Evolutionary conservation across 257 asterid species (phyloP).

Genomic region (Nicotiana otophora): DNA sequence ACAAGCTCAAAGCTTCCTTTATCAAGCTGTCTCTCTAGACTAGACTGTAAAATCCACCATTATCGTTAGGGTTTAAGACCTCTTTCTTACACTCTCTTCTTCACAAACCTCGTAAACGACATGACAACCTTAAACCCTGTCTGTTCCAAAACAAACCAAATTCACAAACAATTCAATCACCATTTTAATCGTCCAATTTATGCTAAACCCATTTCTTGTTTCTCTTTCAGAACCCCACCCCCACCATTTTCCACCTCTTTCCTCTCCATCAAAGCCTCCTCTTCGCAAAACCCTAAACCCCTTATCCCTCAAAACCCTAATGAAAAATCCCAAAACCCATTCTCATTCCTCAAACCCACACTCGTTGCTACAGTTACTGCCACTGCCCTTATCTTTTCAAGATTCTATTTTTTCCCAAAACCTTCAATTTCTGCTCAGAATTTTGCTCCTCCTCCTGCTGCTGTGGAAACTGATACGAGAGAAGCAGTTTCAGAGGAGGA

Average conservation of each 20-base stretch:
- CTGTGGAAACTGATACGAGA: slow-evolving; percentile 27
- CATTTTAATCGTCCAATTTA: slow-evolving; percentile 12
- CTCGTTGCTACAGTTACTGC: slow-evolving; percentile 28
- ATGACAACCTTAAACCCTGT: slow-evolving; percentile 27
- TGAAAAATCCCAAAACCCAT: not conserved
- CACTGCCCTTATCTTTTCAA: slow-evolving; percentile 21
- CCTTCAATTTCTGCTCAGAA: slow-evolving; percentile 19
- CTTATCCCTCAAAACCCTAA: not conserved
- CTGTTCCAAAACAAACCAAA: slow-evolving; percentile 11
- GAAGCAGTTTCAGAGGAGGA: slow-evolving; percentile 36
- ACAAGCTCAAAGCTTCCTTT: not conserved
- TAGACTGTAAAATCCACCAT: not conserved
- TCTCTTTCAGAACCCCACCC: slow-evolving; percentile 19
- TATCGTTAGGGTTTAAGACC: slow-evolving; percentile 13
- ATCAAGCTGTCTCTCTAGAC: not conserved
- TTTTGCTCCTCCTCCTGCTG: slow-evolving; percentile 15
- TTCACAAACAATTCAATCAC: slow-evolving; percentile 12
- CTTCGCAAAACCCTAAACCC: slow-evolving; percentile 13
- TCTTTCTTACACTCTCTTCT: not conserved
- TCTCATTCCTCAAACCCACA: slow-evolving; percentile 18
- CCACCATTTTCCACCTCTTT: not conserved
- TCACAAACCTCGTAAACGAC: slow-evolving; percentile 1
- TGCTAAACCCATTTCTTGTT: slow-evolving; percentile 23
- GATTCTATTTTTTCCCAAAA: slow-evolving; percentile 10
- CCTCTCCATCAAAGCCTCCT: slow-evolving; percentile 9